Base-by-base conservation (phyloP, 257 asterid genomes). In the Fraxinus excelsior region DNA sequence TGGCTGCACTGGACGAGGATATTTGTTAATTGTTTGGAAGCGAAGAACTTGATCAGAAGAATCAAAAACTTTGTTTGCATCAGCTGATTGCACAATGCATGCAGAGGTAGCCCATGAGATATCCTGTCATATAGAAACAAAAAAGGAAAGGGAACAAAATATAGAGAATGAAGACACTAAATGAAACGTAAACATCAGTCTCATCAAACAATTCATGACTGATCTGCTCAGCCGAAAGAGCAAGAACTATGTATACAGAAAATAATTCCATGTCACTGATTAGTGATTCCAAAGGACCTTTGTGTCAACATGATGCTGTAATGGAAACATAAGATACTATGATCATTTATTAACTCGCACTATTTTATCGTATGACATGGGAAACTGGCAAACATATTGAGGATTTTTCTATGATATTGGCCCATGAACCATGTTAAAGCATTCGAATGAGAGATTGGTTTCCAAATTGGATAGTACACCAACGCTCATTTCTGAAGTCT, bases 81-180 rank as follows among this genome's bases (percentile, higher is more conserved):
- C 80, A 26, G 76, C 49, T 6, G 80, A 74, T 34, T 67, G 80
- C 35, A 75, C 71, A 28, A 69, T 25, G 82, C 42, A 78, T 37
- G n/a, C 25, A 10, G 83, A 77, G 72, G 87, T 79, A 53, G 83
- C 76, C 67, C 72, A 79, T 46, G 84, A 77, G 31, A 76, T 38
- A 60, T 82, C 91, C 86, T 88, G 87, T 62, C 42, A 74, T 71
- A 46, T 38, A 46, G 31, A 35, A 74, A 53, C 18, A 18, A 46
- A 44, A 28, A 8, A 28, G 18, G 28, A 12, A 31, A n/a, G 44
- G 62, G 16, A 16, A 44, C 21, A 19, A 58, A n/a, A 11, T 0
- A 46, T 0, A 56, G 66, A 32, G 12, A 64, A 40, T 8, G 44
- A 37, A 38, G 1, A 32, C 38, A 29, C 34, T 13, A 11, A 42